Evolutionary conservation across 148 eudicot genomes (phyloP).

Genomic region (Polygonum aviculare): DNA sequence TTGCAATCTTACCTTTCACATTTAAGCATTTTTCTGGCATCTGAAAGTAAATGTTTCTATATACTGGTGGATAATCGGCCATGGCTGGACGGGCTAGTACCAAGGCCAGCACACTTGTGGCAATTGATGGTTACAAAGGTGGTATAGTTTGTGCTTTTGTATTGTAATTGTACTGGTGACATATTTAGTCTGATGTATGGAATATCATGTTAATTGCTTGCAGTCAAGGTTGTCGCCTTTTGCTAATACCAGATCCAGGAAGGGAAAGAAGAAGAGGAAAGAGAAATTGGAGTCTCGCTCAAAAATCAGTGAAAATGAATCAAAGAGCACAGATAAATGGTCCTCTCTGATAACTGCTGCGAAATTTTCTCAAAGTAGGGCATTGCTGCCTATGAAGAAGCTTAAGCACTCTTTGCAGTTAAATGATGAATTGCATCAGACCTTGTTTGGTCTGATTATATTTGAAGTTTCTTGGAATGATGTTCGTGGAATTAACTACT

Average conservation of each 20-base stretch:
- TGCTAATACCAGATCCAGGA: constrained; percentile 70
- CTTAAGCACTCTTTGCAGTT: constrained; percentile 62
- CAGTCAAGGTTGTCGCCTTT: constrained; percentile 98
- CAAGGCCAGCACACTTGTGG: constrained; percentile 88
- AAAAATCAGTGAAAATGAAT: constrained; percentile 28
- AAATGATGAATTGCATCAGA: constrained; percentile 66
- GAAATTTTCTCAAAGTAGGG: constrained; percentile 61
- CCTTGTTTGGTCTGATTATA: constrained; percentile 84
- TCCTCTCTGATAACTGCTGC: constrained; percentile 67
- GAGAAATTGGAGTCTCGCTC: constrained; percentile 32
- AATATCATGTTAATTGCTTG: constrained; percentile 4
- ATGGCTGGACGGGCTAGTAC: constrained; percentile 77
- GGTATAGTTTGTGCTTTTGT: constrained; percentile 13
- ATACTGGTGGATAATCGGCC: constrained; percentile 96
- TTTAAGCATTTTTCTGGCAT: constrained; percentile 71
- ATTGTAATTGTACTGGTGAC: neutral
- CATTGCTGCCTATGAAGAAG: constrained; percentile 74
- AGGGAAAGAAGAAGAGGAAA: constrained; percentile 36
- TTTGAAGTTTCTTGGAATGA: constrained; percentile 86
- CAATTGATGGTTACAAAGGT: constrained; percentile 99
- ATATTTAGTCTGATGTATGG: constrained; percentile 10
- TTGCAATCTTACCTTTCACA: constrained; percentile 95
- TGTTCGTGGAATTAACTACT: constrained; percentile 88
- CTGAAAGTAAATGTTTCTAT: constrained; percentile 66
- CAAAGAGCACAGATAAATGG: constrained; percentile 53